Conservation (phyloP, 306 rosid species). For the Quercus engelmannii region DNA sequence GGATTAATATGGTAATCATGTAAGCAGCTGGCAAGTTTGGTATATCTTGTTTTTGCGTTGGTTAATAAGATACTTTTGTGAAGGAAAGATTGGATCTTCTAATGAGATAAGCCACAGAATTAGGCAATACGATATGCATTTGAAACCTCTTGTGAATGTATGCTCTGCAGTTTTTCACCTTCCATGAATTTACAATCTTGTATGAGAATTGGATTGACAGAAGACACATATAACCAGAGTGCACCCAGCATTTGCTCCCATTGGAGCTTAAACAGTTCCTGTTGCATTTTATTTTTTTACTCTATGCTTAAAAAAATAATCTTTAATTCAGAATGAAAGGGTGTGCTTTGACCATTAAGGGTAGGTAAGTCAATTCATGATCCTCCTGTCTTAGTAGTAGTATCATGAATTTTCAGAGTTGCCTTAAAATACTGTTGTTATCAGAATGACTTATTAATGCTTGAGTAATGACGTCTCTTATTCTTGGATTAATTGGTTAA, state of each 20-base stretch:
- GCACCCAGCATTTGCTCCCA: no score
- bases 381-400: neutral
- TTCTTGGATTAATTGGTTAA: slow-evolving; percentile 28
- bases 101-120: neutral
- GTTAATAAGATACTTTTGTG: neutral
- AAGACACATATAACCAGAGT: no score
- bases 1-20: neutral
- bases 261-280: no score
- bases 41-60: neutral
- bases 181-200: neutral
- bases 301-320: no score
- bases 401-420: neutral
- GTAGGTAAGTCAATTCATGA: neutral
- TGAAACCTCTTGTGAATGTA: neutral
- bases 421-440: neutral
- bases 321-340: no score
- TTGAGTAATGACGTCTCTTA: slow-evolving; percentile 1
- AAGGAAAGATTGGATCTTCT: neutral
- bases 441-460: neutral
- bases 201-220: neutral
- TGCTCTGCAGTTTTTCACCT: neutral
- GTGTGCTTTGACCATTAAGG: no score
- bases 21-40: neutral
- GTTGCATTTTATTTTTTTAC: no score
- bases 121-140: neutral